Conservation (phyloP, 1,284 basidiomycete species). For the Marasmius fiardii region DNA sequence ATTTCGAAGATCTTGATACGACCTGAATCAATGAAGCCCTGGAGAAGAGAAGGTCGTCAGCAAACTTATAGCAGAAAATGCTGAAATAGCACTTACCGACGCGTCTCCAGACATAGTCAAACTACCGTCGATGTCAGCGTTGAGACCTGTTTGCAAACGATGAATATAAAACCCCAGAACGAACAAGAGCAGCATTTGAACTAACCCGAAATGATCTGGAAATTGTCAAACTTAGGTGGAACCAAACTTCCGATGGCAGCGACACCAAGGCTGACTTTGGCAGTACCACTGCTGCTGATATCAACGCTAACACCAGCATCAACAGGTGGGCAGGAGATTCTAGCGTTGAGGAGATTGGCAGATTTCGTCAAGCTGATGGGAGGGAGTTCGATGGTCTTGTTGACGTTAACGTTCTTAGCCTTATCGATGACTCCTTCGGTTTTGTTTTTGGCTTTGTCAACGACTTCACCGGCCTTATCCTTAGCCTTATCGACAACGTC, state of each 20-base stretch:
- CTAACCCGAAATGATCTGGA: slow-evolving; percentile 24
- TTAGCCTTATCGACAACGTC: slow-evolving; percentile 18
- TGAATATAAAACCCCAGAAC: not conserved
- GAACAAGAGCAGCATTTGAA: not conserved
- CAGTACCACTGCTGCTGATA: slow-evolving; percentile 34
- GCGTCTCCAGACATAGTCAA: slow-evolving; percentile 31
- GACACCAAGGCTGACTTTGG: slow-evolving; percentile 35
- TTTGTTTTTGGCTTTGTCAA: not conserved
- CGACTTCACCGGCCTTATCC: not conserved
- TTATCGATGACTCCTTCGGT: slow-evolving; percentile 17
- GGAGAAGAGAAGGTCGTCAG: not conserved
- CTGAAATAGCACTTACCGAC: slow-evolving; percentile 23
- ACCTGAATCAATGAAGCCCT: slow-evolving; percentile 33
- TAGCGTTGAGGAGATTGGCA: slow-evolving; percentile 38
- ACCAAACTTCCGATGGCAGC: slow-evolving; percentile 39
- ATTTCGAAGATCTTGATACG: slow-evolving; percentile 22
- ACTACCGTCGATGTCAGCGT: slow-evolving; percentile 28
- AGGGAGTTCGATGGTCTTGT: slow-evolving; percentile 22
- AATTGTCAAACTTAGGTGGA: slow-evolving; percentile 31
- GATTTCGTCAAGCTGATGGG: slow-evolving; percentile 25
- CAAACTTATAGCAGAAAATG: slow-evolving; percentile 1
- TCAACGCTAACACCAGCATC: slow-evolving; percentile 34
- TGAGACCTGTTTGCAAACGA: slow-evolving; percentile 16
- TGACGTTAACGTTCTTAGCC: slow-evolving; percentile 23
- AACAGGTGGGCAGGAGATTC: slow-evolving; percentile 35